Base-by-base conservation (phyloP, 805 yeast genomes). In the Lipomyces kockii region DNA sequence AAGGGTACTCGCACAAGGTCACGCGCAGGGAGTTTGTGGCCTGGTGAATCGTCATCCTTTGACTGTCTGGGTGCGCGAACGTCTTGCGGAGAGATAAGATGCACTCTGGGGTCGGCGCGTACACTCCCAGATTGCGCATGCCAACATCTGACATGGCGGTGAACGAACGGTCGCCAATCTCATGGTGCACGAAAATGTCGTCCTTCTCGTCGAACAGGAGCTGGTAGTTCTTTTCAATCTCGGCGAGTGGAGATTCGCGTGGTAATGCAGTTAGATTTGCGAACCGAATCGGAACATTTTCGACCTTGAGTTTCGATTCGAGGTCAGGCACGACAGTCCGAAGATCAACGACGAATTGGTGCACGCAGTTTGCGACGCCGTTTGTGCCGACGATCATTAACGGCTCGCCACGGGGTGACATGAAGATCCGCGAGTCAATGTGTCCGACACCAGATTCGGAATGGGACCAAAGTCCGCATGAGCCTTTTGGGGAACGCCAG, bases 1-100 rank as follows among this genome's bases (percentile, higher is more conserved):
- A 69, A 8, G 72, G 72, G 20, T 60, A 69, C 29, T 60, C 61
- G 62, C 72, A 69, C 37, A 69, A 56, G 25, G 72, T 69, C n/a
- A 69, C 66, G n/a, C 70, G 63, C 2, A 69, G 64, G 9, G 68
- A 29, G 57, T 69, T 69, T 2, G 71, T 69, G n/a, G 67, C 70
- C 52, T 69, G 72, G 54, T 69, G 66, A 7, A 69, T 17, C 60
- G 8, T 11, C 25, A 54, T 39, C 25, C 7, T 35, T 32, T 17
- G 51, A 11, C 3, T 12, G 35, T 25, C 34, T 2, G 59, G 57
- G 37, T 46, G 52, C 12, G 55, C 7, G 34, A 12, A 46, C 9
- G 46, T 54, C 55, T 58, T 17, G 27, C 35, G 62, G 37, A 66
- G 63, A 3, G 54, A 39, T 3, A 55, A 12, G 27, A 67, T 39